A percentile compares a stretch with the other conserved stretches of the same genome.
Conservation (phyloP, 495 filamentous ascomycete species). For the Tetracladium setigerum region DNA sequence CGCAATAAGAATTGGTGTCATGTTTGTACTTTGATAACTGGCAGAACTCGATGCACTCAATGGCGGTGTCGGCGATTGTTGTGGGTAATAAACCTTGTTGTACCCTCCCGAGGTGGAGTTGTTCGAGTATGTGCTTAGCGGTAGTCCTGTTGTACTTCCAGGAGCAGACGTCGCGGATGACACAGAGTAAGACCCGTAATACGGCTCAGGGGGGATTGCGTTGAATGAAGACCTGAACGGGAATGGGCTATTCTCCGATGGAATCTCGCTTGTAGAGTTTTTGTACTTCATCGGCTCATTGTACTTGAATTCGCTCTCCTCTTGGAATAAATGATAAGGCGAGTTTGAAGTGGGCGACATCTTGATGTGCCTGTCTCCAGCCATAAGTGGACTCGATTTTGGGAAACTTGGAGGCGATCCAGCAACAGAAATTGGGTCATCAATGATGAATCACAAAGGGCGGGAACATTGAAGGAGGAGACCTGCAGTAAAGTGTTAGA, state of each 20-base stretch:
- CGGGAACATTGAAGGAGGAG: constrained; percentile 20
- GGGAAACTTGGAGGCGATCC: constrained; percentile 5
- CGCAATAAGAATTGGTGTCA: constrained; percentile 14
- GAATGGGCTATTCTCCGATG: constrained; percentile 7
- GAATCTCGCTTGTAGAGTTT: constrained; percentile 4
- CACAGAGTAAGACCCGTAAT: constrained; percentile 4
- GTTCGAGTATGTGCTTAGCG: constrained; percentile 5
- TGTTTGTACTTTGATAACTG: constrained; percentile 6
- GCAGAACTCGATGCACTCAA: background rate
- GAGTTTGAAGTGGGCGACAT: constrained; percentile 11
- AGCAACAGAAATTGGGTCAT: constrained; percentile 16
- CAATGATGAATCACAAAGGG: constrained; percentile 15
- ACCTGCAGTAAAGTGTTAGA: constrained; percentile 16
- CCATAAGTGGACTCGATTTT: background rate
- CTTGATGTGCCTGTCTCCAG: constrained; percentile 5
- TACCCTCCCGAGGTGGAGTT: constrained; percentile 5
- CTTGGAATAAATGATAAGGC: constrained; percentile 4
- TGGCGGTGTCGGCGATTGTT: constrained; percentile 1
- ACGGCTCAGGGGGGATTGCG: constrained; percentile 6
- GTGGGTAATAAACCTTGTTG: background rate
- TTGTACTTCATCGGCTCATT: constrained; percentile 17
- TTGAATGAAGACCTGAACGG: constrained; percentile 9
- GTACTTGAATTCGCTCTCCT: constrained; percentile 2
- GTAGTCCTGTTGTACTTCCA: constrained; percentile 4
- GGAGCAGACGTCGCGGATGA: constrained; percentile 7